Base-by-base conservation (phyloP, 441 rosid species). In the Gossypium davidsonii region DNA sequence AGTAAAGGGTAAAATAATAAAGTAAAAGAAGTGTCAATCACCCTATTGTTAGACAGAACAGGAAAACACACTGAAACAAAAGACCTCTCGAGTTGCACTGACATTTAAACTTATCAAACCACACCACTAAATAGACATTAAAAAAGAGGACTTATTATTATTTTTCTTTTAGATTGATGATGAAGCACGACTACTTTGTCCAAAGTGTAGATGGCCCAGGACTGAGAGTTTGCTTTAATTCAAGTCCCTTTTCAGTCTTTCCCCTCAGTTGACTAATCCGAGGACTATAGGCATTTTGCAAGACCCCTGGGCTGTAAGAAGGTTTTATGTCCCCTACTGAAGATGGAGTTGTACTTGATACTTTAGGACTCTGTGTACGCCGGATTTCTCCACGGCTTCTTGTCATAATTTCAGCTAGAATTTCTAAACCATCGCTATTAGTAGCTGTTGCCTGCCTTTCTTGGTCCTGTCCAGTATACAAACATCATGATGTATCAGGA, bases 301-400 rank as follows among this genome's bases (percentile, higher is more conserved):
- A 73, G 58, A 81, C 10, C 34, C 72, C 70, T 15, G 90, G 88
- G 78, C 88, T 83, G 51, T 44, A 71, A 61, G 78, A 67, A 23
- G 86, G 67, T 74, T 82, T 85, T 60, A 79, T 75, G 72, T 78
- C 85, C n/a, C 77, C 80, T 0, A 62, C 67, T 11, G 89, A 81
- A 77, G 76, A 57, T 10, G 85, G 82, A 14, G 87, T 78, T 23
- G 90, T 79, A 71, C 91, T 87, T 20, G 89, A 83, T 52, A 82
- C 62, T 79, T 87, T 90, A 21, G 88, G 90, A 72, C 91, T 88
- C 18, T 75, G 89, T 18, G 77, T 18, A 44, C 14, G 81, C 56
- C 93, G 91, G 67, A 89, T 71, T 85, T 90, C 96, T 46, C 93
- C 93, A 5, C 96, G 88, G 81, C 91, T 86, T 85, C 96, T 79